Evolutionary conservation across 1,284 basidiomycete genomes (phyloP).

Genomic region (Amylostereum chailletii): DNA sequence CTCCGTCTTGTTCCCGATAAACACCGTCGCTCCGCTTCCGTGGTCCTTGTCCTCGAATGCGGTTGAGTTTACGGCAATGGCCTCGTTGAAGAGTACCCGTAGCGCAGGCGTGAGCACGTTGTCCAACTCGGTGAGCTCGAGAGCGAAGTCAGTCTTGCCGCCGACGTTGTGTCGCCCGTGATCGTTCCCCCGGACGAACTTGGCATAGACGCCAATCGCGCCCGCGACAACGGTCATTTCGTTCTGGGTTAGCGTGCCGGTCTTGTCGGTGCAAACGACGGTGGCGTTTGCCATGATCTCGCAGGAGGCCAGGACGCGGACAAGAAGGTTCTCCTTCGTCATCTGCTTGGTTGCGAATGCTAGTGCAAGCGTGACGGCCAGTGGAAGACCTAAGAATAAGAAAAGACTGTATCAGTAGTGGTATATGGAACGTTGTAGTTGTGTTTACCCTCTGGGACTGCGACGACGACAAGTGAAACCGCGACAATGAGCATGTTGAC

Average conservation of each 20-base stretch:
- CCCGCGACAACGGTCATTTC: slow-evolving; percentile 95
- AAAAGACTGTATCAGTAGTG: slow-evolving; percentile 8
- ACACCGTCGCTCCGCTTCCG: slow-evolving; percentile 55
- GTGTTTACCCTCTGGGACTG: slow-evolving; percentile 84
- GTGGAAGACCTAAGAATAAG: slow-evolving; percentile 70
- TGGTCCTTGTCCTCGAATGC: slow-evolving; percentile 84
- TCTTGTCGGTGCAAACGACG: slow-evolving; percentile 96
- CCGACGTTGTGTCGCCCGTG: slow-evolving; percentile 60
- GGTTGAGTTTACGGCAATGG: slow-evolving; percentile 91
- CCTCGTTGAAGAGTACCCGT: slow-evolving; percentile 70
- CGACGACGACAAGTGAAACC: slow-evolving; percentile 93
- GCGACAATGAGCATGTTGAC: slow-evolving; percentile 92
- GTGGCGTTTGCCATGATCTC: slow-evolving; percentile 99
- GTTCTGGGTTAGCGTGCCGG: slow-evolving; percentile 90
- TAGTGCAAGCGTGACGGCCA: slow-evolving; percentile 93
- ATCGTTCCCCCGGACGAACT: slow-evolving; percentile 79
- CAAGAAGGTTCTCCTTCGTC: slow-evolving; percentile 91
- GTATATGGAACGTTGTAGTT: neutral
- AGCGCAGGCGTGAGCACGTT: slow-evolving; percentile 55
- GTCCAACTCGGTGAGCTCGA: slow-evolving; percentile 73
- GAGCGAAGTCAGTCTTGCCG: slow-evolving; percentile 61
- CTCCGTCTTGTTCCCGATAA: slow-evolving; percentile 96
- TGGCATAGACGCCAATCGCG: slow-evolving; percentile 86
- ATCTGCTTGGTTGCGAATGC: slow-evolving; percentile 97
- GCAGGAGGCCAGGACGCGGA: slow-evolving; percentile 92